Evolutionary conservation across 306 rosid genomes (phyloP), one percentile per base, ranked within the genome.

Genomic region (Cucurbita ficifolia): DNA sequence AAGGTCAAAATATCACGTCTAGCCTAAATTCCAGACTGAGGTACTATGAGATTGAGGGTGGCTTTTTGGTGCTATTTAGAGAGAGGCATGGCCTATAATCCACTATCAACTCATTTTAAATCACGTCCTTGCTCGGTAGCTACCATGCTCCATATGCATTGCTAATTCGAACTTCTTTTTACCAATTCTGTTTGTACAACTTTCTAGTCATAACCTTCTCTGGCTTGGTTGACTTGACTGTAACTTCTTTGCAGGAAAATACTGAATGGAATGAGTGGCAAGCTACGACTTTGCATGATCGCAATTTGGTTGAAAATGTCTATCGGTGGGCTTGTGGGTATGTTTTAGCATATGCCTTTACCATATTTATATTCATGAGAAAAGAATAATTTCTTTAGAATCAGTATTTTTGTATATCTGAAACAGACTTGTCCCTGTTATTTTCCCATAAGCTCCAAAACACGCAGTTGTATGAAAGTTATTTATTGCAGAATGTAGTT

Each of bases 271-370:
- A 79, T 36, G 97, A 88, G 60, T 95, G 99, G 99, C 96, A 89
- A 77, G 75, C 86, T 72, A 88, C 90, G 45, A 83, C 84, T 80
- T 81, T 95, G 78, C 96, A 89, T 80, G 96, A 88, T 70, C 99
- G 99, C 70, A 91, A 91, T 76, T 82, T 82, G 55, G 91, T 95
- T 88, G 97, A 91, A 81, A 95, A 91, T 76, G 97, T 95, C 50
- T 87, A 85, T 75, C 82, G 88, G 64, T 95, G 99, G 99, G 92
- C 89, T 80, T 95, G 99, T 24, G 99, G 99, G 99, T 95, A 85
- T 82, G 91, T 79, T 73, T 45, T 61, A 50, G 72, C 69, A 60
- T 56, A 46, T 71, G 71, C 52, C 59, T 76, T 21, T 76, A 22
- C 35, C 69, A 21, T 21, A 29, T 46, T 68, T 68, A 14, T 46